Evolutionary conservation across 192 early-diverging fungal species (phyloP).

Genomic region (Rhizoclosmatium globosum): DNA sequence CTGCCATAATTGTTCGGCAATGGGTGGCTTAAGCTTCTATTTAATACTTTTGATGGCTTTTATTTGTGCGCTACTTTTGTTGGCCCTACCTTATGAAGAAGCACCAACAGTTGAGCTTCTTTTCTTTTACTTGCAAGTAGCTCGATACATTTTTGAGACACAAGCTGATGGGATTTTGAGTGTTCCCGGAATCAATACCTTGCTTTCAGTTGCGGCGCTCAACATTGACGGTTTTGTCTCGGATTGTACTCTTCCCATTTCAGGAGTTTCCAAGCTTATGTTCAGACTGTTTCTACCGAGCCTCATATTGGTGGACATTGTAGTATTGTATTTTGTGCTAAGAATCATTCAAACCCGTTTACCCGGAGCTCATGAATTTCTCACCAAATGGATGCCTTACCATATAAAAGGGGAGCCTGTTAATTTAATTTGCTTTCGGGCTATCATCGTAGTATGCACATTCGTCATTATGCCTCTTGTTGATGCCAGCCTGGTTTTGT

Average conservation of each 20-base stretch:
- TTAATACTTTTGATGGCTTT: slow-evolving; percentile 10
- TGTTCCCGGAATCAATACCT: slow-evolving; percentile 14
- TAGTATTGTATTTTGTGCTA: slow-evolving; percentile 22
- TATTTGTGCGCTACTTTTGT: background rate
- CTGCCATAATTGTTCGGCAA: slow-evolving; percentile 15
- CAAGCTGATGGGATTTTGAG: background rate
- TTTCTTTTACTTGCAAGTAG: slow-evolving; percentile 40
- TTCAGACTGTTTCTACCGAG: slow-evolving; percentile 31
- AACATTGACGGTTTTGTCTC: slow-evolving; percentile 33
- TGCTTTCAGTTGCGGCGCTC: slow-evolving; percentile 20
- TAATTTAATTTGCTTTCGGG: slow-evolving; percentile 30
- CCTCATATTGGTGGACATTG: slow-evolving; percentile 21
- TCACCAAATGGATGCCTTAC: slow-evolving; percentile 8
- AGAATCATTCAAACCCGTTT: slow-evolving; percentile 1
- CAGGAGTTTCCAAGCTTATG: slow-evolving; percentile 24
- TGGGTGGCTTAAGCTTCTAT: slow-evolving; percentile 1
- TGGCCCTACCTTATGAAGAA: slow-evolving; percentile 26
- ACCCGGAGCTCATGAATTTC: background rate
- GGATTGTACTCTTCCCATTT: slow-evolving; percentile 26
- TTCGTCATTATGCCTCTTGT: slow-evolving; percentile 40
- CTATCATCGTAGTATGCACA: slow-evolving; percentile 11
- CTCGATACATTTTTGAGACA: slow-evolving; percentile 21
- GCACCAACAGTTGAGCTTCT: slow-evolving; percentile 36
- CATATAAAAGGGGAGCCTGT: slow-evolving; percentile 26
- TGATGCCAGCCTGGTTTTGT: slow-evolving; percentile 19